Evolutionary conservation across 441 rosid species (phyloP), one percentile per base, ranked within the genome.

Genomic region (Eutrema salsugineum): DNA sequence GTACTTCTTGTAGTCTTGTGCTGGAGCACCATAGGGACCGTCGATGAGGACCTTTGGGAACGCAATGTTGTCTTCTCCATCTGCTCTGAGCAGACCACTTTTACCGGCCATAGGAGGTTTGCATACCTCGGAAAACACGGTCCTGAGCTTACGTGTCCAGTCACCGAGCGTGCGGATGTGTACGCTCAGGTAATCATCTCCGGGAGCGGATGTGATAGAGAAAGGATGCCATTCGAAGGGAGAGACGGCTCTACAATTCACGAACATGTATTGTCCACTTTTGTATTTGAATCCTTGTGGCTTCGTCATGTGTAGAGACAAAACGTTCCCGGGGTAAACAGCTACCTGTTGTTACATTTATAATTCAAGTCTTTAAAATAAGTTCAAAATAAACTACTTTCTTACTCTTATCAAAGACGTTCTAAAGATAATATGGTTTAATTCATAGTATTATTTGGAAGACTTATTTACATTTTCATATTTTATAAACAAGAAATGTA

Each of bases 141-240:
- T 80, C 55, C 87, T 87, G 63, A 93, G 88, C 46, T 93, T 93
- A 32, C 92, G 73, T 0, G 98, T 93, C 98, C 98, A 93, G 58
- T 93, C 97, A 11, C 98, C 98, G 0, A 87, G 77, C 1, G 98
- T 91, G 67, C 98, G 78, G 70, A 93, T 93, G 76, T 93, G 98
- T 44, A 93, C 95, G 58, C 98, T 93, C 0, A 93, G 69, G 73
- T 87, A 85, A 66, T 91, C 96, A 57, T 93, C 96, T 57, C 93
- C 96, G 0, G 99, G 99, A 33, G 98, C 86, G 2, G 99, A 94
- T 33, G 99, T 92, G 38, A 94, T 93, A 11, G 97, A 93, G 81
- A 93, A 93, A 6, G 98, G 98, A 58, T 93, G 98, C 98, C 99
- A 94, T 76, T 94, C 98, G 57, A 94, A 92, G 6, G 94, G 91